Evolutionary conservation across 1,284 basidiomycete genomes (phyloP), one percentile per base, ranked within the genome.

Genomic region (Sporisorium scitamineum): DNA sequence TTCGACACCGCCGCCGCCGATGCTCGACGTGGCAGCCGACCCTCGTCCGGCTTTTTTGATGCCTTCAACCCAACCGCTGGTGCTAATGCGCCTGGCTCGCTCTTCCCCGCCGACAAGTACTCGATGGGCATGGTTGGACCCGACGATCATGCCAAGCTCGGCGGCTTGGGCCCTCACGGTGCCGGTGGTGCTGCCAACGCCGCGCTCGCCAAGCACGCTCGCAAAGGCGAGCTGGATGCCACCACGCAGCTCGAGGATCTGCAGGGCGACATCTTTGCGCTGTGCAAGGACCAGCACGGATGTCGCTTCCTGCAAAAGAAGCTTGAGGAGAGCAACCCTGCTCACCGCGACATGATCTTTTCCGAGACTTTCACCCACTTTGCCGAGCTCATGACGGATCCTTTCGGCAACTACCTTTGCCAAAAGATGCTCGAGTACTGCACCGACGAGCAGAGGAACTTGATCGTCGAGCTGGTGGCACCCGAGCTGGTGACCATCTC

Each of bases 251-350:
- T 99, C 61, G 97, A 99, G 85, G 97, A 99, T 84, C 88, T 99
- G 50, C 91, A 93, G 79, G 96, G 96, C 71, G 86, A 98, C 86
- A 95, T 99, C 78, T 91, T 95, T 29, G 89, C 90, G 16, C 87
- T 99, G 31, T 98, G 95, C 90, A 98, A 98, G 87, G 97, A 99
- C 86, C 97, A 99, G 87, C 97, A 99, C 86, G 97, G 97, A 3
- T 99, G 97, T 85, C 91, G 97, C 41, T 99, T 97, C 86, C 88
- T 99, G 63, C 97, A 99, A 87, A 99, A 99, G 91, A 99, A 99
- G 87, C 89, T 99, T 42, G 97, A 99, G 86, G 97, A 99, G 93
- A 95, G 86, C 94, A 97, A 87, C 32, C 75, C 82, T 10, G 65
- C 72, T 39, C 80, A 84, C 44, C 91, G 97, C 64, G 97, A 99